A percentile compares a stretch with the other conserved stretches of the same genome.
Evolutionary conservation across 2,329 filamentous ascomycete species (phyloP).

Genomic region (Phyllosticta paracitricarpa): DNA sequence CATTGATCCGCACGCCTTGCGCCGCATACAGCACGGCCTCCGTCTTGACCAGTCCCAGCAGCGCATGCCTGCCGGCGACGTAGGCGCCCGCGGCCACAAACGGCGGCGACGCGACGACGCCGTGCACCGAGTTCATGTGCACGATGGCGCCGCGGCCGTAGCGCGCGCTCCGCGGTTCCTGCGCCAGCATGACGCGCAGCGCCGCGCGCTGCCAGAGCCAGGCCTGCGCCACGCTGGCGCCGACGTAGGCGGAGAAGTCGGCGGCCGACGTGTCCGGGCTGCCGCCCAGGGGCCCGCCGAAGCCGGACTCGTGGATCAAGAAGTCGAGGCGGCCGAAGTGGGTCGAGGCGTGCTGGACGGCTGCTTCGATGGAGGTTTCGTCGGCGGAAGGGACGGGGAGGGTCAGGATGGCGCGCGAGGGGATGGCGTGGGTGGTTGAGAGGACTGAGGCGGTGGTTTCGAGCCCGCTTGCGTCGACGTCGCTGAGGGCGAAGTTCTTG

Average conservation of each 20-base stretch:
- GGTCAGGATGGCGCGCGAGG: slow-evolving; percentile 7
- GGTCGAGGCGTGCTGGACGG: slow-evolving; percentile 21
- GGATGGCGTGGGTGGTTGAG: slow-evolving; percentile 7
- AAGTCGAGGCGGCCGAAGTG: slow-evolving; percentile 45
- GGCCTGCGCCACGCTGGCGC: slow-evolving; percentile 47
- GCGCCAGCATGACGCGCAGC: slow-evolving; percentile 41
- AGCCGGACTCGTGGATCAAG: slow-evolving; percentile 47
- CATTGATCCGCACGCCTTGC: slow-evolving; percentile 48
- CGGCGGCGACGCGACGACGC: slow-evolving; percentile 28
- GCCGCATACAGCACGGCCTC: slow-evolving; percentile 45
- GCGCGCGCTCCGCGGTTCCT: slow-evolving; percentile 29
- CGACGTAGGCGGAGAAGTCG: slow-evolving; percentile 42
- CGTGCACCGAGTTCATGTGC: slow-evolving; percentile 46
- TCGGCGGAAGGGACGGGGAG: slow-evolving; percentile 14
- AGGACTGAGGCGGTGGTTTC: slow-evolving; percentile 14
- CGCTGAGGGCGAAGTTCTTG: slow-evolving; percentile 6
- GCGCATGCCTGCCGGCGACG: slow-evolving; percentile 43
- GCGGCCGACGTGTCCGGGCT: slow-evolving; percentile 39
- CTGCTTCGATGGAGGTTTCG: slow-evolving; percentile 29
- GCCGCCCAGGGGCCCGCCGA: slow-evolving; percentile 31
- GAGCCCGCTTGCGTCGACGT: slow-evolving; percentile 11
- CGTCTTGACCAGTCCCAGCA: slow-evolving; percentile 44
- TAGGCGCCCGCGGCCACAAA: slow-evolving; percentile 35
- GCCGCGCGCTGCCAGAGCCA: slow-evolving; percentile 49
- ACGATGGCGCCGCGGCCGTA: slow-evolving; percentile 41